These are phyloP conservation scores for Lasiosphaeria miniovina DNA, from an alignment of 495 filamentous ascomycete species.

Conservation along the genomic window DNA sequence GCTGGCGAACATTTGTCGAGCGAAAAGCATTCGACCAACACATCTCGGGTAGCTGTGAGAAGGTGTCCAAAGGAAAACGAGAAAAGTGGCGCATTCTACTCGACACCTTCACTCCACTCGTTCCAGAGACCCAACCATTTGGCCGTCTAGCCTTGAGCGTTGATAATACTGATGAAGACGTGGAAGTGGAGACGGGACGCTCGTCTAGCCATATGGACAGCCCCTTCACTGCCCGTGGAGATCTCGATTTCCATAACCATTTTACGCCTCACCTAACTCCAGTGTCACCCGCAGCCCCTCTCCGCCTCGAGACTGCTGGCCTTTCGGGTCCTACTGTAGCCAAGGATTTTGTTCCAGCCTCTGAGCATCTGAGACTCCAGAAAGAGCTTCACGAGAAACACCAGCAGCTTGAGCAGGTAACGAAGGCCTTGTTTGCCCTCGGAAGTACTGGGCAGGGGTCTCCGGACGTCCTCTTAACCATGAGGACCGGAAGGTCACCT, in stretches of 20 bases:
- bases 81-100: slow-evolving; percentile 34
- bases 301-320: neutral
- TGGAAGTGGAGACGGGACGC: slow-evolving; percentile 3
- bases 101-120: slow-evolving; percentile 30
- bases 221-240: neutral
- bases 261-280: slow-evolving; percentile 11
- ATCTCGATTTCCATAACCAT: neutral
- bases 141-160: neutral
- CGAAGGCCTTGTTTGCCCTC: slow-evolving; percentile 11
- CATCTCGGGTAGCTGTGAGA: slow-evolving; percentile 20
- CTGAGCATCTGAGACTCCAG: slow-evolving; percentile 22
- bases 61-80: slow-evolving; percentile 33
- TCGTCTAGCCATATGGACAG: slow-evolving; percentile 5
- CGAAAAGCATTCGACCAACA: slow-evolving; percentile 24
- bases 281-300: slow-evolving; percentile 12
- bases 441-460: neutral
- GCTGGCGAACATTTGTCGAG: slow-evolving; percentile 27
- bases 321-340: neutral
- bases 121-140: neutral
- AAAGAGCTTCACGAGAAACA: slow-evolving; percentile 21
- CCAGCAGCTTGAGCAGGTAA: slow-evolving; percentile 22
- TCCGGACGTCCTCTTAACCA: neutral
- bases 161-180: slow-evolving; percentile 9
- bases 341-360: slow-evolving; percentile 8
- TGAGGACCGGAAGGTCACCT: neutral